A percentile compares a stretch with the other conserved stretches of the same genome.
Conservation (phyloP, 345 rosid species). For the Acer campestre region DNA sequence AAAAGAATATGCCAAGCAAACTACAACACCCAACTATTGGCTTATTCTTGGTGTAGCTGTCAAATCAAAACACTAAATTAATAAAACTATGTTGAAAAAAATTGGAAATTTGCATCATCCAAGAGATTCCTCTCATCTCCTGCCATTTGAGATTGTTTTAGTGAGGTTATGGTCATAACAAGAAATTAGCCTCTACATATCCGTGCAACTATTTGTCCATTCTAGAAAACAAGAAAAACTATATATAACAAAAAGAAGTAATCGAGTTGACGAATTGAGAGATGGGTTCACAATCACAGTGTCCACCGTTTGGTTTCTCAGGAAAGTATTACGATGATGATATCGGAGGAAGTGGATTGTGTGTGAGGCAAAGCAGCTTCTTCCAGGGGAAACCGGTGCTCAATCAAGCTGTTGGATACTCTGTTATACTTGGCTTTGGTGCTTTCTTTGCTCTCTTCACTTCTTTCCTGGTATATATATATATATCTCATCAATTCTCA, state of each 20-base stretch:
- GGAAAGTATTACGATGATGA: conserved; percentile 53
- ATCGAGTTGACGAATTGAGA: background rate
- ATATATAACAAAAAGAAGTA: background rate
- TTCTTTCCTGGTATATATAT: conserved; percentile 84
- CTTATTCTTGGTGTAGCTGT: background rate
- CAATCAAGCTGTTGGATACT: conserved; percentile 80
- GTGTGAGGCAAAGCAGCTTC: conserved; percentile 71
- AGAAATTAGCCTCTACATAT: background rate
- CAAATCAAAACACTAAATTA: background rate
- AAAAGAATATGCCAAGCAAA: background rate
- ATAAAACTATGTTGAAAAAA: background rate
- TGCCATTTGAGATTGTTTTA: background rate
- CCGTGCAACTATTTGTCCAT: background rate
- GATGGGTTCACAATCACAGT: conserved; percentile 31
- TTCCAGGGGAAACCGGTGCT: conserved; percentile 67
- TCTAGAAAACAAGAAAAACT: background rate
- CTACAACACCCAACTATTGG: no score
- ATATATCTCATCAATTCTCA: background rate
- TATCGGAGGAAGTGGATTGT: conserved; percentile 32
- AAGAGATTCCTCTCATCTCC: background rate
- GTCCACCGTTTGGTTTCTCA: conserved; percentile 80
- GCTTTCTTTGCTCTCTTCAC: conserved; percentile 91
- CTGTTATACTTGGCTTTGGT: conserved; percentile 88
- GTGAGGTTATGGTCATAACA: background rate
- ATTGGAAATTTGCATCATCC: background rate